Evolutionary conservation across 2,329 filamentous ascomycete species (phyloP).

Genomic region (Colletotrichum karsti): DNA sequence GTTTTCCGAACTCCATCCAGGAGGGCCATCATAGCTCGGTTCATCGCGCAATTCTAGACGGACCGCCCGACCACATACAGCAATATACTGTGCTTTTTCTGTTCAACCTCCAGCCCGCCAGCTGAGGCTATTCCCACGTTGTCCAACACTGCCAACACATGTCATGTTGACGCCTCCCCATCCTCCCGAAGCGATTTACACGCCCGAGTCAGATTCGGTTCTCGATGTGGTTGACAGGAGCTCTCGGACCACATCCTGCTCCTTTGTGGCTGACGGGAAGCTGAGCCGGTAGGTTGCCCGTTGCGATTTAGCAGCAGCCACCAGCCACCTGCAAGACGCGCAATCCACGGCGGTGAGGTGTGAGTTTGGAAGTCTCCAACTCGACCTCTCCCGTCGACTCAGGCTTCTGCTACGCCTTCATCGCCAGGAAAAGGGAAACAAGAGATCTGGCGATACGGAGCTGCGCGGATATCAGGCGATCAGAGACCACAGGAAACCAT

Average conservation of each 20-base stretch:
- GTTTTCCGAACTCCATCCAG: not conserved
- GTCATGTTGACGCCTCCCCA: slow-evolving; percentile 7
- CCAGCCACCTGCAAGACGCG: not conserved
- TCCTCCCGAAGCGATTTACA: slow-evolving; percentile 10
- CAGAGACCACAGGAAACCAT: not conserved
- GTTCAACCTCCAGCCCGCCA: not conserved
- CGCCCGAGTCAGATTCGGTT: not conserved
- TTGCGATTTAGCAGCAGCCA: not conserved
- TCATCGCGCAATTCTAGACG: slow-evolving; percentile 4
- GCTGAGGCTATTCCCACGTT: slow-evolving; percentile 15
- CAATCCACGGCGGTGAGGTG: too few species aligned
- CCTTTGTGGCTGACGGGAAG: not conserved
- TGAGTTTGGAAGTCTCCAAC: too few species aligned
- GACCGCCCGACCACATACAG: slow-evolving; percentile 8
- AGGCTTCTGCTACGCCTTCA: not conserved
- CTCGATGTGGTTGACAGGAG: not conserved
- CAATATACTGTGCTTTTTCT: not conserved
- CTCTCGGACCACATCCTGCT: not conserved
- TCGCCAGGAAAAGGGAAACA: not conserved
- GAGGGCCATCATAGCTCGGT: slow-evolving; percentile 10
- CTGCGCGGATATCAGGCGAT: not conserved
- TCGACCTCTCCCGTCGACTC: not conserved
- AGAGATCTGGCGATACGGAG: not conserved
- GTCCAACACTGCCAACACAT: slow-evolving; percentile 2
- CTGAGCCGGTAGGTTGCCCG: slow-evolving; percentile 20